Evolutionary conservation across 345 rosid species (phyloP).

Genomic region (Pelargonium nanum): DNA sequence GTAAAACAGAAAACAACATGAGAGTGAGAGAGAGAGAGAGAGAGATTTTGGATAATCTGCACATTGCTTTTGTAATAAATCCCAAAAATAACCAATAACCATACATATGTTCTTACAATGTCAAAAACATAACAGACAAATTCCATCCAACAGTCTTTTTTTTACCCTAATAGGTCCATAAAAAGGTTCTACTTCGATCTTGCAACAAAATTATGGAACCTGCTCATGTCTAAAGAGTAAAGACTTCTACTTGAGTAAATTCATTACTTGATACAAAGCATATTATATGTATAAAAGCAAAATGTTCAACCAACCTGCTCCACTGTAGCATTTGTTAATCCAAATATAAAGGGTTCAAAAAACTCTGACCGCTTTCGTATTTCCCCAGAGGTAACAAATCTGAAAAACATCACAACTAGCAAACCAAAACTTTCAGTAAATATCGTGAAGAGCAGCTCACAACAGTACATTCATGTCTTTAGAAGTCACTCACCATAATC

Average conservation of each 20-base stretch:
- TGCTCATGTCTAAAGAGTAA: background rate
- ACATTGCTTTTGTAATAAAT: background rate
- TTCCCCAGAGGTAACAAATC: constrained; percentile 96
- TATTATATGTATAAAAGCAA: background rate
- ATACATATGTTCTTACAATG: too few relatives aligned
- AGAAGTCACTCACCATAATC: constrained; percentile 64
- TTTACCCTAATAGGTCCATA: too few relatives aligned
- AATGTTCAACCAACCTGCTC: constrained; percentile 64
- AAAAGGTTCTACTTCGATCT: background rate
- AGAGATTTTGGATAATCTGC: background rate
- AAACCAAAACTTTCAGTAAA: constrained; percentile 38
- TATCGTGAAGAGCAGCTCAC: background rate
- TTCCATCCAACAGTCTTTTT: too few relatives aligned
- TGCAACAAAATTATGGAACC: background rate
- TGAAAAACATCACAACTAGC: constrained; percentile 98
- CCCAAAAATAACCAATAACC: too few relatives aligned
- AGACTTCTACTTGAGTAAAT: background rate
- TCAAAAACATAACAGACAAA: too few relatives aligned
- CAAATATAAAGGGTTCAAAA: constrained; percentile 83
- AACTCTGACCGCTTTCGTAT: constrained; percentile 77
- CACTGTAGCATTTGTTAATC: constrained; percentile 71
- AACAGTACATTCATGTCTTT: constrained; percentile 8
- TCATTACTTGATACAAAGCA: background rate
- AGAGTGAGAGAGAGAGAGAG: background rate
- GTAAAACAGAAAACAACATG: constrained; percentile 13